Evolutionary conservation across 163 green algal genomes (phyloP).

Genomic region (Scenedesmus sp.): DNA sequence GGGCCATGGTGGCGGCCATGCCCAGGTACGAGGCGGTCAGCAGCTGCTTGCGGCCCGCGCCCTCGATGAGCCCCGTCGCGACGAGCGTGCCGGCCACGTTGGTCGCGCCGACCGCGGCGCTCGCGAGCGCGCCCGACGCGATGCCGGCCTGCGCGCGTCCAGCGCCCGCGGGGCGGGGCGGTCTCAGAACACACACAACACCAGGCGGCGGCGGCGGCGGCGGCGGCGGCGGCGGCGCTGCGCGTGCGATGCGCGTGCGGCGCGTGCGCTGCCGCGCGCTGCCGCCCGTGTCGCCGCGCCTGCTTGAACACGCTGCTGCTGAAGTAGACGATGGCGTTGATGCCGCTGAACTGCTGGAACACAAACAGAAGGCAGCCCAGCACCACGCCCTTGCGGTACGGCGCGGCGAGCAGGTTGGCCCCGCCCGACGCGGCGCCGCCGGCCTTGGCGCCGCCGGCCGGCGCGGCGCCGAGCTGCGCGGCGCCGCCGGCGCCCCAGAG

Average conservation of each 20-base stretch:
- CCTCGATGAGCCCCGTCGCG: slow-evolving; percentile 87
- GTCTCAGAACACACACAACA: background rate
- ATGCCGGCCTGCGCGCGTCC: slow-evolving; percentile 82
- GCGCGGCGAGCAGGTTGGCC: slow-evolving; percentile 27
- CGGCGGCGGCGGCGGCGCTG: background rate
- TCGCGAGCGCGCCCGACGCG: slow-evolving; percentile 80
- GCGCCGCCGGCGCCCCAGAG: slow-evolving; percentile 78
- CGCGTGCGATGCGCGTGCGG: background rate
- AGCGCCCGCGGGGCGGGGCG: no score
- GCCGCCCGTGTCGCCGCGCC: no score
- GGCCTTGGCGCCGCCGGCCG: background rate
- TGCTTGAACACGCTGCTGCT: slow-evolving; percentile 90
- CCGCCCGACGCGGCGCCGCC: slow-evolving; percentile 3
- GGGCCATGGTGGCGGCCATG: slow-evolving; percentile 73
- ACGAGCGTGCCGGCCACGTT: slow-evolving; percentile 96
- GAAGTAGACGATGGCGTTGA: slow-evolving; percentile 99
- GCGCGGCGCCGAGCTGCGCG: slow-evolving; percentile 49
- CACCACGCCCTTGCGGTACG: slow-evolving; percentile 61
- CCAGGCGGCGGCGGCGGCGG: background rate
- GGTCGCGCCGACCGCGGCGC: slow-evolving; percentile 83
- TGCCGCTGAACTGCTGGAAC: slow-evolving; percentile 96
- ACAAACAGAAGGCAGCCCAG: slow-evolving; percentile 87
- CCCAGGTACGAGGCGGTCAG: slow-evolving; percentile 82
- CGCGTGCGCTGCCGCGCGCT: no score
- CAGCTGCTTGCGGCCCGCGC: slow-evolving; percentile 89